Conservation (phyloP, 2,329 filamentous ascomycete species). For the Verruconis gallopava region DNA sequence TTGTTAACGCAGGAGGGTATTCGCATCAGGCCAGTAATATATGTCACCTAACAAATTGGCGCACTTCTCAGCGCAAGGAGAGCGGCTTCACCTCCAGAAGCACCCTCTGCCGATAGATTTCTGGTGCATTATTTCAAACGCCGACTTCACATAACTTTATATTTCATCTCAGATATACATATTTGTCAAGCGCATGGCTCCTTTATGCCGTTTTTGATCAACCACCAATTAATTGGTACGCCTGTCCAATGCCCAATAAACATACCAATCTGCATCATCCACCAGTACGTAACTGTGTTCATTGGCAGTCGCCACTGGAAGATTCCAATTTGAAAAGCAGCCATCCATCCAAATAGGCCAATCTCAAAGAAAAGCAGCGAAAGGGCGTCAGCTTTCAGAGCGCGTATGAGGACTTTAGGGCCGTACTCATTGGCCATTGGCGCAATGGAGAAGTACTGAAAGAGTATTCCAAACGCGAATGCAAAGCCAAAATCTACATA, state of each 20-base stretch:
- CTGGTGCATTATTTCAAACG: too few species aligned
- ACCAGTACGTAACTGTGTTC: constrained; percentile 20
- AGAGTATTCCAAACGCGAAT: constrained; percentile 21
- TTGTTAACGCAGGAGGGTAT: too few species aligned
- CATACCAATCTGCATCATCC: constrained; percentile 23
- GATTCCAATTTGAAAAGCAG: constrained; percentile 18
- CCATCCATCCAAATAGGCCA: constrained; percentile 21
- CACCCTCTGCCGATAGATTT: too few species aligned
- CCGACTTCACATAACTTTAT: too few species aligned
- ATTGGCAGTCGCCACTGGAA: constrained; percentile 17
- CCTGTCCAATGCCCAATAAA: constrained; percentile 18
- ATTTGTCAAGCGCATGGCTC: constrained; percentile 14
- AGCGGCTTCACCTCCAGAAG: too few species aligned
- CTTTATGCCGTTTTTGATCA: constrained; percentile 15
- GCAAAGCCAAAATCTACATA: constrained; percentile 16
- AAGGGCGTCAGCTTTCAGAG: constrained; percentile 20
- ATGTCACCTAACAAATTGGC: too few species aligned
- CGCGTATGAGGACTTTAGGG: constrained; percentile 15
- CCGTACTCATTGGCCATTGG: constrained; percentile 21
- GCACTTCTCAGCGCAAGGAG: too few species aligned
- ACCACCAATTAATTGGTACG: constrained; percentile 20
- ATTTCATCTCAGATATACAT: too few species aligned
- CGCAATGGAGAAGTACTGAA: constrained; percentile 23
- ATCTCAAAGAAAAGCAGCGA: constrained; percentile 19
- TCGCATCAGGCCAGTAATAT: too few species aligned